Evolutionary conservation across 768 basidiomycete genomes (phyloP), one percentile per base, ranked within the genome.

Genomic region (Trametes punicea): DNA sequence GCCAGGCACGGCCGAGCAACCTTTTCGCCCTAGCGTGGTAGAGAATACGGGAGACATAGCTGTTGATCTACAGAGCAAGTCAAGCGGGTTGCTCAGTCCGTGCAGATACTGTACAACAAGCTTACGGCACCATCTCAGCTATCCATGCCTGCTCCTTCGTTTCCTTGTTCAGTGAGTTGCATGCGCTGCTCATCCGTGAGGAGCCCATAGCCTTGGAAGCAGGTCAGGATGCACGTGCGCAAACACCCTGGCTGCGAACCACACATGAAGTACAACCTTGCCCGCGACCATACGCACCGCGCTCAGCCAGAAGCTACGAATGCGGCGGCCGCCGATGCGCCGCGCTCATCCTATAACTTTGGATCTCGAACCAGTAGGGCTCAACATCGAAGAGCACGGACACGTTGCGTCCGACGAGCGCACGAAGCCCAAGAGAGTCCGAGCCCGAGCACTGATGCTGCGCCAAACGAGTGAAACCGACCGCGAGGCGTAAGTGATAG

Each of bases 331-430:
- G 33, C 25, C 42, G 4, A 25, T 27, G 45, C 39, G 33, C 34
- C 26, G 52, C 52, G 44, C 34, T 25, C 42, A 23, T 38, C 34
- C 34, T 15, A 46, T 33, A 45, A 16, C 31, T 29, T 45, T 39
- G 44, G 30, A 27, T 15, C 31, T 31, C 26, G 44, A 16, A 10
- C 26, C 30, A 16, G 23, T 16, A 15, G 21, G 26, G 29, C 31
- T 25, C 42, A 15, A 21, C 11, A 23, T 15, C 42, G 26, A 5
- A 44, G 30, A 18, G 29, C 42, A 9, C 34, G 27, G 20, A 30
- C 52, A 36, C 52, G 52, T 30, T 46, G 42, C 34, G 44, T 54
- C 52, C 52, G 52, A 54, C 52, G 52, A 27, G 45, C 52, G 52
- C 52, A 54, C 44, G 52, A 54, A 54, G 52, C 52, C 36, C 34